These are phyloP conservation scores for Beauveria scarabaeidicola DNA, from an alignment of 2,329 filamentous ascomycete species.

Conservation along the genomic window DNA sequence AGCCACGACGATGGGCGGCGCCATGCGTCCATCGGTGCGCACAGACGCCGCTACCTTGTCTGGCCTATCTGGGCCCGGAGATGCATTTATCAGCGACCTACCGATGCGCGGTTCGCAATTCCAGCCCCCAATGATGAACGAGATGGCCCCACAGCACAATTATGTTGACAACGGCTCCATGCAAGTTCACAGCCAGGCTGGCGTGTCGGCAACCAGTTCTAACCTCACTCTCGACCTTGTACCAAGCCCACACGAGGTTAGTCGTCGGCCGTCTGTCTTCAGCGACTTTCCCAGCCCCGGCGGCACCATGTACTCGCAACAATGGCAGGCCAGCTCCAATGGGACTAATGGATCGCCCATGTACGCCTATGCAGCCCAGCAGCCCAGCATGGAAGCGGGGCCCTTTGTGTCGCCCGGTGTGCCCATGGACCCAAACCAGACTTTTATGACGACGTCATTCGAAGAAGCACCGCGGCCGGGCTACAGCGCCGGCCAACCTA, in stretches of 20 bases:
- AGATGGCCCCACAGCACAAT: slow-evolving; percentile 31
- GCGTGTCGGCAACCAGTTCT: slow-evolving; percentile 26
- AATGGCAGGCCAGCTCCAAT: slow-evolving; percentile 37
- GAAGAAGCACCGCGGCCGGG: slow-evolving; percentile 25
- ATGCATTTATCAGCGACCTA: slow-evolving; percentile 34
- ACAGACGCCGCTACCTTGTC: slow-evolving; percentile 12
- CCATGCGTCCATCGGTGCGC: slow-evolving; percentile 13
- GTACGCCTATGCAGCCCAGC: slow-evolving; percentile 38
- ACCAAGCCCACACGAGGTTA: slow-evolving; percentile 34
- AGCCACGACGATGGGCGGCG: slow-evolving; percentile 22
- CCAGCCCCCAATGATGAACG: slow-evolving; percentile 34
- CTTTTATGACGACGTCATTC: slow-evolving; percentile 27
- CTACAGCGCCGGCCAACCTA: slow-evolving; percentile 23
- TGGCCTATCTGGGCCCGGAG: slow-evolving; percentile 23
- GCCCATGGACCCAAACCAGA: slow-evolving; percentile 23
- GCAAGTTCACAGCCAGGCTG: slow-evolving; percentile 24
- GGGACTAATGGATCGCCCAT: slow-evolving; percentile 33
- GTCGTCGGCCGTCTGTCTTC: slow-evolving; percentile 37
- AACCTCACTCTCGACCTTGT: slow-evolving; percentile 39
- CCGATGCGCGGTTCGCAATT: slow-evolving; percentile 35
- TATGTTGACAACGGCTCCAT: slow-evolving; percentile 32
- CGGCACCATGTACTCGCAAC: slow-evolving; percentile 31
- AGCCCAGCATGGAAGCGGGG: slow-evolving; percentile 22
- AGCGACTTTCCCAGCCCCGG: slow-evolving; percentile 38
- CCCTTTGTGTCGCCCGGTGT: slow-evolving; percentile 25